Percentiles rank a stretch among this genome's conserved stretches.
phyloP scores from a whole-genome alignment of 2,329 filamentous ascomycete species.

The Ascochyta pisi region DNA sequence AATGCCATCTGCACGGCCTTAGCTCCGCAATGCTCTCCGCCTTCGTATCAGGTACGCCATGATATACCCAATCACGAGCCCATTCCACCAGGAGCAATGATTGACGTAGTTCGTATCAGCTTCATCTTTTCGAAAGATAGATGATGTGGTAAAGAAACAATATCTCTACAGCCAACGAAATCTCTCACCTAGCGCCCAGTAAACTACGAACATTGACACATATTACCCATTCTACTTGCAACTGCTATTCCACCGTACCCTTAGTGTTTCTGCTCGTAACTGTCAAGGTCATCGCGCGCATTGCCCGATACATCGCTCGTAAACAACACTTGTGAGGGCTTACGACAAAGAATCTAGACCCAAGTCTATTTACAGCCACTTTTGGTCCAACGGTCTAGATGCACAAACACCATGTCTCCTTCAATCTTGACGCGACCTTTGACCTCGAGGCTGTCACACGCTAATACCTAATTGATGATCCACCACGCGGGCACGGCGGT shows the following conservation, averaged over 20 bases:
- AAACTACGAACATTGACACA: too few relatives aligned
- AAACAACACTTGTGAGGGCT: background rate
- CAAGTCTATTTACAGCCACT: background rate
- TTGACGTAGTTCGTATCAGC: too few relatives aligned
- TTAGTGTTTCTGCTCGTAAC: too few relatives aligned
- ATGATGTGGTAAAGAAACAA: too few relatives aligned
- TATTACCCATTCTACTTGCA: too few relatives aligned
- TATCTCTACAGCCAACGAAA: too few relatives aligned
- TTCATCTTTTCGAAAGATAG: too few relatives aligned
- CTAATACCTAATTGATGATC: background rate
- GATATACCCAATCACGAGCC: too few relatives aligned
- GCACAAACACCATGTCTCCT: background rate
- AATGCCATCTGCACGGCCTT: conserved; percentile 2
- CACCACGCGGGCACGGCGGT: background rate
- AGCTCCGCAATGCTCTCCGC: background rate
- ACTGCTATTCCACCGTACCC: too few relatives aligned
- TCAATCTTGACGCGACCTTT: background rate
- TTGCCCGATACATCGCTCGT: background rate
- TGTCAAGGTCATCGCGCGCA: background rate
- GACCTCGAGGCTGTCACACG: background rate
- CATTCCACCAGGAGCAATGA: too few relatives aligned
- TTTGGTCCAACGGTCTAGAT: conserved; percentile 7
- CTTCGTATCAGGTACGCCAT: too few relatives aligned
- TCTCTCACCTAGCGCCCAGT: too few relatives aligned
- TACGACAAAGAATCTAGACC: conserved; percentile 7